These are phyloP conservation scores for Mucor piriformis DNA, from an alignment of 371 early-diverging fungal genomes.

Conservation along the genomic window DNA sequence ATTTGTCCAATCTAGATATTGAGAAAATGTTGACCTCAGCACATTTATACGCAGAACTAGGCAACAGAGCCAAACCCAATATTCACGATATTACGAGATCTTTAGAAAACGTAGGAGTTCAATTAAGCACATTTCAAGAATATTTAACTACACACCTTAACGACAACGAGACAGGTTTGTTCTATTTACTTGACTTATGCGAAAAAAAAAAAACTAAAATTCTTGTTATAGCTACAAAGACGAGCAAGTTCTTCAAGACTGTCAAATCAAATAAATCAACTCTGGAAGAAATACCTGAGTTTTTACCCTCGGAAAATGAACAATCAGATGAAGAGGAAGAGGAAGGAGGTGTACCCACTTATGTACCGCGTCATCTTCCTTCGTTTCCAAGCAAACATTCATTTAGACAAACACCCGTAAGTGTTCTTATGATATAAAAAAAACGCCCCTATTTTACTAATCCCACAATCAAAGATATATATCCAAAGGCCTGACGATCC, in stretches of 20 bases:
- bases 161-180: slow-evolving; percentile 16
- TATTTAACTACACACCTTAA: slow-evolving; percentile 32
- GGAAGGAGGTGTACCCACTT: slow-evolving; percentile 37
- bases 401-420: slow-evolving; percentile 64
- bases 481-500: slow-evolving; percentile 63
- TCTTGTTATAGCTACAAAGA: slow-evolving; percentile 1
- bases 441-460: background rate
- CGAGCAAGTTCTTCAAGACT: slow-evolving; percentile 27
- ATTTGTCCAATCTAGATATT: slow-evolving; percentile 40
- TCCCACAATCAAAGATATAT: slow-evolving; percentile 44
- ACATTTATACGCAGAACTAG: slow-evolving; percentile 57
- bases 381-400: slow-evolving; percentile 64
- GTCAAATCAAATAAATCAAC: slow-evolving; percentile 26
- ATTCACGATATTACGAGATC: slow-evolving; percentile 56
- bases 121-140: slow-evolving; percentile 32
- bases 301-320: slow-evolving; percentile 52
- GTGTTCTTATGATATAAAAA: slow-evolving; percentile 1
- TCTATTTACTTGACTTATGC: background rate
- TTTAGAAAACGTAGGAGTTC: slow-evolving; percentile 40
- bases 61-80: slow-evolving; percentile 56
- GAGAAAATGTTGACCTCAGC: slow-evolving; percentile 50
- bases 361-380: slow-evolving; percentile 60
- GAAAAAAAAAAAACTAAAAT: background rate
- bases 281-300: slow-evolving; percentile 37
- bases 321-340: slow-evolving; percentile 42